Conservation (phyloP, 2,329 filamentous ascomycete genomes). For the Chaetomium sp. region DNA sequence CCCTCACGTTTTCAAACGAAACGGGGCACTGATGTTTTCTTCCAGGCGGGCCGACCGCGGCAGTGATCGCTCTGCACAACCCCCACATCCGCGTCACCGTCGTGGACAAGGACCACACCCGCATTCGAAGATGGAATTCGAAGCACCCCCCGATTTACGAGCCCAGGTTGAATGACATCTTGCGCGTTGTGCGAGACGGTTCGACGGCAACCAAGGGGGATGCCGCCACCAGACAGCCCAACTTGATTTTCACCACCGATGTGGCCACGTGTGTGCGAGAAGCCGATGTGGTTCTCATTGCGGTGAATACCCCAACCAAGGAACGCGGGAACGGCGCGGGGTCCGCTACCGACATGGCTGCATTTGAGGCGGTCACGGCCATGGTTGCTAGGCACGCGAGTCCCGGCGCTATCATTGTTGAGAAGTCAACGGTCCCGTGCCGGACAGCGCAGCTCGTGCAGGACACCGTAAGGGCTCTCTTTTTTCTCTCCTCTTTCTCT, state of each 20-base stretch:
- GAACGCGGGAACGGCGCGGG: not conserved
- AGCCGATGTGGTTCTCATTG: slow-evolving; percentile 4
- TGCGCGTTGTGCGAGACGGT: slow-evolving; percentile 6
- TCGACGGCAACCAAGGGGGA: not conserved
- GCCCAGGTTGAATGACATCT: not conserved
- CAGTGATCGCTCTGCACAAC: slow-evolving; percentile 6
- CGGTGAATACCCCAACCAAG: slow-evolving; percentile 9
- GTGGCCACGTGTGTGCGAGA: not conserved
- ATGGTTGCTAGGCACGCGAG: not conserved
- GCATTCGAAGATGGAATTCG: slow-evolving; percentile 6
- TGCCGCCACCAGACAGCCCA: not conserved
- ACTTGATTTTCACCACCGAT: slow-evolving; percentile 4
- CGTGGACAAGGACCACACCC: slow-evolving; percentile 2
- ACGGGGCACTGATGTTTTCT: not conserved
- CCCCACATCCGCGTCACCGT: slow-evolving; percentile 6
- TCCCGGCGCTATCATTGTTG: slow-evolving; percentile 3
- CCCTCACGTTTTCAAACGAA: not conserved
- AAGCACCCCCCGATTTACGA: slow-evolving; percentile 5
- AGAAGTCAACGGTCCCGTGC: slow-evolving; percentile 6
- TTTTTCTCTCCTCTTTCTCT: not conserved
- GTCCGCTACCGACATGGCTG: slow-evolving; percentile 3
- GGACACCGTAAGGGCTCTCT: not conserved
- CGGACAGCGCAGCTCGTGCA: slow-evolving; percentile 7
- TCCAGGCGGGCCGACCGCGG: slow-evolving; percentile 4
- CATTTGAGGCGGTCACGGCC: slow-evolving; percentile 2